These are phyloP conservation scores for Phycomyces nitens DNA, from an alignment of 192 early-diverging fungal genomes.

Conservation along the genomic window DNA sequence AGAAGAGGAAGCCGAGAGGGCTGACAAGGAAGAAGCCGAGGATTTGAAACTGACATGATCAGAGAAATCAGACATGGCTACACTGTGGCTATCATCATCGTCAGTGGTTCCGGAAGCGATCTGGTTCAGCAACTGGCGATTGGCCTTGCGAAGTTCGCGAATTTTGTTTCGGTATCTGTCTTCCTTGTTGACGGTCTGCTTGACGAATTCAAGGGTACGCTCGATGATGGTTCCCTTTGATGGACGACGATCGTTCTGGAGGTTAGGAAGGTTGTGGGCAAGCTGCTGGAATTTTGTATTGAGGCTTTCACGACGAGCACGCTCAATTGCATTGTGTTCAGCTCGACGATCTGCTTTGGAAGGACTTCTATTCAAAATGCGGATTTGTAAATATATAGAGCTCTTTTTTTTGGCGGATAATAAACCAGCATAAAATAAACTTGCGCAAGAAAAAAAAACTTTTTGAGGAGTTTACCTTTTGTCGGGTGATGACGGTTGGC, in stretches of 20 bases:
- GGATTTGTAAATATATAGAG: not conserved
- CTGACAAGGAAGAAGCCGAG: not conserved
- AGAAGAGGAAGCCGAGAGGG: too few species aligned
- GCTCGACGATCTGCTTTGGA: conserved; percentile 49
- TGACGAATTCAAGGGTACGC: conserved; percentile 14
- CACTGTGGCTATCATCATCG: conserved; percentile 6
- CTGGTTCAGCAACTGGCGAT: conserved; percentile 8
- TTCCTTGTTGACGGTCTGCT: conserved; percentile 29
- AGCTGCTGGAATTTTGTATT: conserved; percentile 81
- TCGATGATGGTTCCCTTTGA: conserved; percentile 74
- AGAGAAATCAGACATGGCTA: conserved; percentile 2
- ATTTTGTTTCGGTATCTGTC: conserved; percentile 28
- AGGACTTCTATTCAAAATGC: not conserved
- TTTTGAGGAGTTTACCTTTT: conserved; percentile 1
- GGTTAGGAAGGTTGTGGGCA: conserved; percentile 69
- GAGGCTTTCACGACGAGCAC: conserved; percentile 75
- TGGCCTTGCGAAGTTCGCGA: conserved; percentile 16
- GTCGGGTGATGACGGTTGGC: not conserved
- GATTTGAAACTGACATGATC: not conserved
- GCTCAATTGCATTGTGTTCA: conserved; percentile 81
- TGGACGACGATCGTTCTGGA: conserved; percentile 68
- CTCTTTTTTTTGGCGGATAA: too few species aligned
- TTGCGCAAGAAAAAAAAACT: not conserved
- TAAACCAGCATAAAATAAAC: too few species aligned
- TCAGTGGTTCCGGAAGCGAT: conserved; percentile 9